Evolutionary conservation across 768 basidiomycete species (phyloP), one percentile per base, ranked within the genome.

Genomic region (Lyophyllum shimeji): DNA sequence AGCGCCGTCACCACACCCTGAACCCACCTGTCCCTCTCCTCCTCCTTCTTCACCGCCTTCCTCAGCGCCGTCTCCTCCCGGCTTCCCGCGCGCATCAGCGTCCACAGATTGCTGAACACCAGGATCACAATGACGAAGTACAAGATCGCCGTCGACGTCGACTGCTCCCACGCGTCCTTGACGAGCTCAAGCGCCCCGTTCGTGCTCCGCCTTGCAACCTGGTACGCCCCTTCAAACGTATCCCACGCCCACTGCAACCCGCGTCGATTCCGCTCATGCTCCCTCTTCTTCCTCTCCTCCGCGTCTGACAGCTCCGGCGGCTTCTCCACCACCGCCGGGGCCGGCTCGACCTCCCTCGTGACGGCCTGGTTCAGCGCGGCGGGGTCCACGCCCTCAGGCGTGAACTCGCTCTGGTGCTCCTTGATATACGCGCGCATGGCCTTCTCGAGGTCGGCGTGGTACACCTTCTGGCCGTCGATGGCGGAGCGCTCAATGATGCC

Each of bases 401-500:
- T 71, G 71, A 98, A 98, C 73, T 99, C 96, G 57, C 84, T 78
- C 60, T 88, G 84, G 71, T 98, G 95, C 51, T 88, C 87, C 58
- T 86, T 81, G 67, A 98, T 97, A 76, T 98, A 98, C 47, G 71
- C 72, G 37, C 93, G 82, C 87, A 98, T 95, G 2, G 85, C 85
- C 61, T 77, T 81, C 61, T 95, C 93, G 8, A 98, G 80, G 43
- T 93, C 94, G 8, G 69, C 66, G 67, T 97, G 93, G 65, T 94
- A 96, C 29, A 79, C 75, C 69, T 87, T 95, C 67, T 98, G 96
- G 4, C 96, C 96, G 13, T 96, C 94, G 31, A 98, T 86, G 11
- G 85, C 88, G 1, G 91, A 93, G 59, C 82, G 86, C 68, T 98
- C 95, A 60, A 98, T 98, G 61, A 99, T 91, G 52, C 93, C 89